Evolutionary conservation across 106 monocot genomes (phyloP), one percentile per base, ranked within the genome.

Genomic region (Acorus gramineus): DNA sequence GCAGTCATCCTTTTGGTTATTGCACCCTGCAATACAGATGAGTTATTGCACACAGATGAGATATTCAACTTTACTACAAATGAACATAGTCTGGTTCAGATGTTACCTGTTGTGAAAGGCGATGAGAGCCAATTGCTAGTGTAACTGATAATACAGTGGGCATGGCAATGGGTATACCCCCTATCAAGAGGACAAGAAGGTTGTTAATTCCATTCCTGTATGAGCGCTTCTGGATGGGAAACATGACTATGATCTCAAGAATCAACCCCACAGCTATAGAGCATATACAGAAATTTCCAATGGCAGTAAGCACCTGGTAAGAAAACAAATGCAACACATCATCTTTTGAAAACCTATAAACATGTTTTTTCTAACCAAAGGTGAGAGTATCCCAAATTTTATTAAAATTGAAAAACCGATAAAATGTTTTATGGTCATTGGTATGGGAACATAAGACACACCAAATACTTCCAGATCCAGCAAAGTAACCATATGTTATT

Each of bases 271-370:
- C 11, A n/a, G 80, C 81, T 53, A 88, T 84, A 3, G 87, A 84
- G 76, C 84, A 84, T 66, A 88, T 88, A 61, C 87, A 88, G 52
- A 88, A 88, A 66, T 88, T 88, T 7, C 87, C 84, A 50, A 88
- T 88, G 45, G 84, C 55, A 11, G 81, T 84, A 46, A 88, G 81
- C 70, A 74, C 78, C 77, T 85, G 69, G 67, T 70, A 71, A 51
- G 28, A 53, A 66, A 54, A 9, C n/a, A 47, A 4, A 3, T 53
- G 53, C 50, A 11, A n/a, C 49, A 46, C 9, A 6, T 28, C 1
- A 28, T 28, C 28, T 11, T 3, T 65, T 11, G 46, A 56, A 56
- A 3, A 56, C 44, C n/a, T 8, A 64, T 50, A 8, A 14, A 2
- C 51, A 50, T 62, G 8, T 3, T 2, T 9, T 28, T 28, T 28